Conservation (phyloP, 1,139 yeast genomes). For the Debaryomyces nepalensis region DNA sequence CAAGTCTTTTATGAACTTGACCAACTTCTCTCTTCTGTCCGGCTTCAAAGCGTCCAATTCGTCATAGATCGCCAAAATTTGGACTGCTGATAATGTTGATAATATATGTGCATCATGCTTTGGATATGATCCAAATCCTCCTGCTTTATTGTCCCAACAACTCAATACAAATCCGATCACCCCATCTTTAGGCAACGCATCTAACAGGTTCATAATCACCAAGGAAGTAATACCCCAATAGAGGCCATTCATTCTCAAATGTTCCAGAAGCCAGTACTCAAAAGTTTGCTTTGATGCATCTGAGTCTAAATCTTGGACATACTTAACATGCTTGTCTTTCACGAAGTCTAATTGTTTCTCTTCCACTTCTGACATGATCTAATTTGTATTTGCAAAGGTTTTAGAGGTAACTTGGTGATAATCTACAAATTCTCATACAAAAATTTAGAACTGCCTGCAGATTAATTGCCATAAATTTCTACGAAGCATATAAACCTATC, state of each 20-base stretch:
- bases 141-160: slow-evolving; percentile 64
- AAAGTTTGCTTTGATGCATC: slow-evolving; percentile 40
- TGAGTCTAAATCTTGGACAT: slow-evolving; percentile 44
- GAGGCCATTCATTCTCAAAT: slow-evolving; percentile 84
- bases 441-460: slow-evolving; percentile 7
- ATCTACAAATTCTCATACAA: slow-evolving; percentile 3
- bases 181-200: slow-evolving; percentile 59
- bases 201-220: slow-evolving; percentile 57
- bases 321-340: slow-evolving; percentile 39
- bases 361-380: background rate
- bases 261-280: slow-evolving; percentile 91
- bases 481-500: slow-evolving; percentile 39
- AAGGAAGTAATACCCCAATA: slow-evolving; percentile 94
- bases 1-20: slow-evolving; percentile 50
- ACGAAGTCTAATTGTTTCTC: slow-evolving; percentile 14
- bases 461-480: background rate
- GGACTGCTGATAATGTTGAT: slow-evolving; percentile 85
- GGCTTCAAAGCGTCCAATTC: slow-evolving; percentile 46
- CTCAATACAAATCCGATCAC: slow-evolving; percentile 68
- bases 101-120: slow-evolving; percentile 89
- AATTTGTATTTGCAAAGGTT: background rate
- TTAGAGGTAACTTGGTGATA: too few relatives aligned
- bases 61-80: slow-evolving; percentile 65
- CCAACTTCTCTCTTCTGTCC: slow-evolving; percentile 32
- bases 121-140: slow-evolving; percentile 93